Percentiles rank a stretch among this genome's conserved stretches.
These are phyloP conservation scores for Sporobolus alterniflorus DNA, from an alignment of 202 grass and related monocot genomes.

Conservation along the genomic window DNA sequence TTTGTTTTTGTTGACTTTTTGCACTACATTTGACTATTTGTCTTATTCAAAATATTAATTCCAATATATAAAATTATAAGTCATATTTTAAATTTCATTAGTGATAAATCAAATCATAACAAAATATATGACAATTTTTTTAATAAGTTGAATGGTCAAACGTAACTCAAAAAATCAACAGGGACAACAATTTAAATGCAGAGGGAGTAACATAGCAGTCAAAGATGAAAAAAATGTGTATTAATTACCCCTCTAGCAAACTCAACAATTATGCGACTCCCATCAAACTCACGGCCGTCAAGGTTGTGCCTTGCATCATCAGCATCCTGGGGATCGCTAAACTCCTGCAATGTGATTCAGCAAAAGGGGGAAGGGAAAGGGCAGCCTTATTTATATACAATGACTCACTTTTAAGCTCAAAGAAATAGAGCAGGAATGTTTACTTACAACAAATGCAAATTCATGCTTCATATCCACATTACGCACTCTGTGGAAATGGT, in stretches of 20 bases:
- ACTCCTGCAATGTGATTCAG: slow-evolving; percentile 68
- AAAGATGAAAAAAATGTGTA: neutral
- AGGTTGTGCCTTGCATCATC: slow-evolving; percentile 95
- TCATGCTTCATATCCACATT: slow-evolving; percentile 99
- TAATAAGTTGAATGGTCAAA: too few relatives aligned
- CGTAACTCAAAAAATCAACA: too few relatives aligned
- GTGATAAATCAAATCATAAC: too few relatives aligned
- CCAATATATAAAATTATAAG: too few relatives aligned
- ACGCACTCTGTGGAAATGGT: slow-evolving; percentile 95
- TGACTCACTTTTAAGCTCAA: neutral
- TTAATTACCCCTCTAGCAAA: slow-evolving; percentile 87
- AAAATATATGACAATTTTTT: too few relatives aligned
- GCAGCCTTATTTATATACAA: slow-evolving; percentile 14
- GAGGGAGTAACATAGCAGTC: neutral
- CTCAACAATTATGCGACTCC: slow-evolving; percentile 83
- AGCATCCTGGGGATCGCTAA: slow-evolving; percentile 84
- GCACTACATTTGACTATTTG: too few relatives aligned
- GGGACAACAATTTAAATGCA: too few relatives aligned
- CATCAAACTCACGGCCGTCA: slow-evolving; percentile 89
- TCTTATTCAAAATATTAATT: too few relatives aligned
- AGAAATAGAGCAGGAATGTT: neutral
- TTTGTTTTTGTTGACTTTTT: too few relatives aligned
- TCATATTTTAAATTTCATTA: too few relatives aligned
- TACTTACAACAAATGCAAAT: slow-evolving; percentile 99
- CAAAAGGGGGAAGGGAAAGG: slow-evolving; percentile 19